These are phyloP conservation scores for Mucor velutinosus DNA, from an alignment of 371 early-diverging fungal genomes.

Conservation along the genomic window DNA sequence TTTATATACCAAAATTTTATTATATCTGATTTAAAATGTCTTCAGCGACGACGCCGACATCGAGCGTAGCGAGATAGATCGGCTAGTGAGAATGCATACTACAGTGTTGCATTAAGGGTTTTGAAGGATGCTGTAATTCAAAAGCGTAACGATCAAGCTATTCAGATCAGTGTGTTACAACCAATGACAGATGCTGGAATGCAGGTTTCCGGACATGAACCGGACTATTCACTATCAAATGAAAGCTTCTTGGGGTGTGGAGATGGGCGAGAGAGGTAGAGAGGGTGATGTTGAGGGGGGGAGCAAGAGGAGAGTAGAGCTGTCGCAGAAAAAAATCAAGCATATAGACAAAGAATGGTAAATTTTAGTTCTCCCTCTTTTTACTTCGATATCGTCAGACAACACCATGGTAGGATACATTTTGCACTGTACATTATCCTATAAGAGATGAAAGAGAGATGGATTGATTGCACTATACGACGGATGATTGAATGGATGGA, in stretches of 20 bases:
- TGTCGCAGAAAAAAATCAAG: conserved; percentile 6
- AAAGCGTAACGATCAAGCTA: background rate
- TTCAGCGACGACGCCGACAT: too few species aligned
- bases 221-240: background rate
- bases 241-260: background rate
- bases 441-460: background rate
- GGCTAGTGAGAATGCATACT: too few species aligned
- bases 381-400: conserved; percentile 29
- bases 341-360: conserved; percentile 10
- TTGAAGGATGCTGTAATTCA: too few species aligned
- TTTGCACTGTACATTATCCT: background rate
- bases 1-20: too few species aligned
- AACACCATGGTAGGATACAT: conserved; percentile 20
- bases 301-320: background rate
- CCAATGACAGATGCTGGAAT: background rate
- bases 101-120: too few species aligned
- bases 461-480: background rate
- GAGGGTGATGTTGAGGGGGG: background rate
- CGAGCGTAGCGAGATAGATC: too few species aligned
- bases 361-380: conserved; percentile 18
- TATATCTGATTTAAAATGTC: too few species aligned
- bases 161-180: background rate
- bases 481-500: conserved; percentile 3
- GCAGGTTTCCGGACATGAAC: background rate
- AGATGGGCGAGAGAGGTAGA: background rate